Evolutionary conservation across 1,284 basidiomycete species (phyloP).

Genomic region (Irpex lacteus): DNA sequence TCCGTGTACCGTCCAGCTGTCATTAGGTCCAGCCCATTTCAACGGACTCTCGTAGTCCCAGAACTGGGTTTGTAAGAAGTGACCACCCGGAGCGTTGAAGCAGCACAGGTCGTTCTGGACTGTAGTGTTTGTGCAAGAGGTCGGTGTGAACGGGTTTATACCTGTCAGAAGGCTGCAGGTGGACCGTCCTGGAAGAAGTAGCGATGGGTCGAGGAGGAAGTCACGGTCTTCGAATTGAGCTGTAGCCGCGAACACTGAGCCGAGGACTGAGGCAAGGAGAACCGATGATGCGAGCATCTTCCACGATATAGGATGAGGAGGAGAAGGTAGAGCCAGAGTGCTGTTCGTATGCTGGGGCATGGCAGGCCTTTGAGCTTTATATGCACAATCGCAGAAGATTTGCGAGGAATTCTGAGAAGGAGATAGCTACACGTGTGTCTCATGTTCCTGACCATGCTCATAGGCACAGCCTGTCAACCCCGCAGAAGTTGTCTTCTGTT

Average conservation of each 20-base stretch:
- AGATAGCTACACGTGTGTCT: not conserved
- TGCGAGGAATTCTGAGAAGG: not conserved
- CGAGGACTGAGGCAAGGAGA: not conserved
- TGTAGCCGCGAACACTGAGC: not conserved
- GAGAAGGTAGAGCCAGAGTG: not conserved
- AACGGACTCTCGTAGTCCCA: slow-evolving; percentile 12
- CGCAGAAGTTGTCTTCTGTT: not conserved
- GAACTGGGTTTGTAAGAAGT: slow-evolving; percentile 14
- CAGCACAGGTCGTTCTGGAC: slow-evolving; percentile 12
- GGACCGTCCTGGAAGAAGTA: slow-evolving; percentile 11
- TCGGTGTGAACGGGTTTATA: slow-evolving; percentile 8
- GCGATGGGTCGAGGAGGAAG: slow-evolving; percentile 4
- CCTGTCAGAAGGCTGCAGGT: slow-evolving; percentile 10
- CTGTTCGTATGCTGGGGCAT: too few species aligned
- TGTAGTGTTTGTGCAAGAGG: slow-evolving; percentile 10
- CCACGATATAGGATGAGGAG: not conserved
- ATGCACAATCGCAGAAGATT: not conserved
- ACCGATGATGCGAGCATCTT: not conserved
- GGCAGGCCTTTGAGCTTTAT: not conserved
- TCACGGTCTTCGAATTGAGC: not conserved
- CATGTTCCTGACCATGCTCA: not conserved
- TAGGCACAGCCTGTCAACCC: not conserved
- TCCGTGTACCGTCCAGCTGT: slow-evolving; percentile 13
- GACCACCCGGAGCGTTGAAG: slow-evolving; percentile 14
- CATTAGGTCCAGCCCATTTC: slow-evolving; percentile 8